phyloP scores from a whole-genome alignment of 2,329 filamentous ascomycete species.

The Phaeoacremonium minimum region DNA sequence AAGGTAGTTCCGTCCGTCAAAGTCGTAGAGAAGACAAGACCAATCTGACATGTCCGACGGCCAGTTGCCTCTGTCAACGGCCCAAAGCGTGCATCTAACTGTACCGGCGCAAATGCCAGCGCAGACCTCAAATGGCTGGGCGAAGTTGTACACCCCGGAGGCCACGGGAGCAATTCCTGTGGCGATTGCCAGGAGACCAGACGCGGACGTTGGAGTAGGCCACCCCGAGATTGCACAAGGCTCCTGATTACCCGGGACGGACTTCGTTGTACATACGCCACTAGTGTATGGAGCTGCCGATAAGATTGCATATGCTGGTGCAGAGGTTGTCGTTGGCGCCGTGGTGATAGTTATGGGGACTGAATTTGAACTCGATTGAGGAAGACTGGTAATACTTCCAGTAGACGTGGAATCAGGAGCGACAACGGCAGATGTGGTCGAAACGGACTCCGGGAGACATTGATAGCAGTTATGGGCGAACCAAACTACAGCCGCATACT shows the following conservation, averaged over 20 bases:
- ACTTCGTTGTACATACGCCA: not conserved
- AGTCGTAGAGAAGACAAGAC: not conserved
- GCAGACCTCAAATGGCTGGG: not conserved
- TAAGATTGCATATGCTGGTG: not conserved
- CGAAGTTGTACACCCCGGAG: not conserved
- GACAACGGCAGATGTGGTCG: no score
- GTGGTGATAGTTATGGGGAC: no score
- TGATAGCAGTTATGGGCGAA: not conserved
- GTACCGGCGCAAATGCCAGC: not conserved
- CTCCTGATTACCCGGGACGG: no score
- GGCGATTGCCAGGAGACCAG: not conserved
- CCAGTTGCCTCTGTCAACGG: not conserved
- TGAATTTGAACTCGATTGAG: no score
- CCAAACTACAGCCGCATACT: not conserved
- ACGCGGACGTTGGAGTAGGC: not conserved
- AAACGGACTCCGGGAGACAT: no score
- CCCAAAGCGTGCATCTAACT: not conserved
- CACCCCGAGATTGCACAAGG: not conserved
- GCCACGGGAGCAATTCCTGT: not conserved
- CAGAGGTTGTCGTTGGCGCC: not conserved
- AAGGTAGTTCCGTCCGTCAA: not conserved
- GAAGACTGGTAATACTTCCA: no score
- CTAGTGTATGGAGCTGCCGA: not conserved
- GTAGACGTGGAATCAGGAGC: no score
- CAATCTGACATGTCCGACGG: not conserved